Evolutionary conservation across 176 grass and related monocot genomes (phyloP), one percentile per base, ranked within the genome.

Genomic region (Bromus sterilis): DNA sequence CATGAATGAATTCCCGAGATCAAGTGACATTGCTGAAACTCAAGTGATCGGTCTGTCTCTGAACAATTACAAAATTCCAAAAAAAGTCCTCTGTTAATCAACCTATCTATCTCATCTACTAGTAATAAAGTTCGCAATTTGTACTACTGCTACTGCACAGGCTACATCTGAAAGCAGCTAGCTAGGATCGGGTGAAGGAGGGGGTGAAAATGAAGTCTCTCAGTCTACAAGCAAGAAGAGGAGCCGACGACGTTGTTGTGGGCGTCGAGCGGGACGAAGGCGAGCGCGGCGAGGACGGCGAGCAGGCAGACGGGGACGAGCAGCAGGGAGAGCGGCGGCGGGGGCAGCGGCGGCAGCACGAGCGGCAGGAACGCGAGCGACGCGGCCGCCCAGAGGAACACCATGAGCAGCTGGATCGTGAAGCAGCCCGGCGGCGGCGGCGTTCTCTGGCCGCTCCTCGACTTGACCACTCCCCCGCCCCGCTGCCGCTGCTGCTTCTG

Each of bases 351-450:
- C 43, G 90, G 90, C 64, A 92, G 85, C 4, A 92, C 46, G 11
- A 89, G 90, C 31, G 90, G 90, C 71, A 92, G 87, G 77, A 92
- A n/a, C 43, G 75, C 56, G 32, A 92, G 87, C 77, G 80, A 92
- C 40, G 66, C 80, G 8, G 76, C 78, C 69, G 83, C 76, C 75
- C 56, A 73, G 37, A 86, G 20, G 35, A 89, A 78, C 15, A 57
- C 71, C 62, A 89, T 33, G 48, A 65, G 35, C 80, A 83, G 71
- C 84, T 86, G 83, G n/a, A 34, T 56, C 12, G 56, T 86, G 80
- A 86, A 89, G 77, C 80, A 92, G 8, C 86, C 80, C 33, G 82
- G 35, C 61, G 44, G 2, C 69, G 72, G 39, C 78, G 13, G 8
- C 71, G 70, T 18, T 46, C 68, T 77, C 15, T 40, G 51, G 9